These are phyloP conservation scores for Podospora comata DNA, from an alignment of 495 filamentous ascomycete genomes.

Conservation along the genomic window DNA sequence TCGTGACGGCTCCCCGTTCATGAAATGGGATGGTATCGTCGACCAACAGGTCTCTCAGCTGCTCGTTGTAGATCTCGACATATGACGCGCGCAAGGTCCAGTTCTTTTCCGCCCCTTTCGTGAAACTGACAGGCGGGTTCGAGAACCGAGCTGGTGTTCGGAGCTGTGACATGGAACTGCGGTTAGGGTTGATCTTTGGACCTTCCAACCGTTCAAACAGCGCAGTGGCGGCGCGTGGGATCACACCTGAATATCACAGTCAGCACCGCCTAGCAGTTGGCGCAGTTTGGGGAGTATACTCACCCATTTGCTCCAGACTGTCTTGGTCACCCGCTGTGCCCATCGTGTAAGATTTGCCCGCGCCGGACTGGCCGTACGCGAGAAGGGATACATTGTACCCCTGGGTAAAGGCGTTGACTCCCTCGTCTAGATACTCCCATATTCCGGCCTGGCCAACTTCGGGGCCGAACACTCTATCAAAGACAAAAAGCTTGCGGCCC, in stretches of 20 bases:
- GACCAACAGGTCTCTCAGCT: constrained; percentile 83
- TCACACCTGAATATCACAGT: constrained; percentile 63
- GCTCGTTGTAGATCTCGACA: constrained; percentile 99
- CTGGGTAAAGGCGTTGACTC: constrained; percentile 84
- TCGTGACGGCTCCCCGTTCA: constrained; percentile 74
- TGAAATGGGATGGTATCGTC: constrained; percentile 64
- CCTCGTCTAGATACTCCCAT: constrained; percentile 93
- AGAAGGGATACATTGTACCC: constrained; percentile 99
- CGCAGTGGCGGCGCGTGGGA: constrained; percentile 81
- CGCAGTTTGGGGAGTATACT: constrained; percentile 29
- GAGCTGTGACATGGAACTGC: constrained; percentile 70
- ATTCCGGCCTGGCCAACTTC: constrained; percentile 82
- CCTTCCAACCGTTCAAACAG: constrained; percentile 86
- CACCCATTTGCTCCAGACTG: constrained; percentile 76
- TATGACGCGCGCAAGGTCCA: constrained; percentile 97
- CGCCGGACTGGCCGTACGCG: constrained; percentile 97
- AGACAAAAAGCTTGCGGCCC: constrained; percentile 90
- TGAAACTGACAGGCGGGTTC: not conserved
- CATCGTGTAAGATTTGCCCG: constrained; percentile 99
- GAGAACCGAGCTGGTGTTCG: constrained; percentile 55
- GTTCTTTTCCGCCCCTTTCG: constrained; percentile 59
- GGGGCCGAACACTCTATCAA: constrained; percentile 89
- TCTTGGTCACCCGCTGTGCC: constrained; percentile 89
- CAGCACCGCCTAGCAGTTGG: constrained; percentile 8
- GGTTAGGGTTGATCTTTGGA: constrained; percentile 48